Base-by-base conservation (phyloP, 768 basidiomycete species). In the Mycena belliarum region DNA sequence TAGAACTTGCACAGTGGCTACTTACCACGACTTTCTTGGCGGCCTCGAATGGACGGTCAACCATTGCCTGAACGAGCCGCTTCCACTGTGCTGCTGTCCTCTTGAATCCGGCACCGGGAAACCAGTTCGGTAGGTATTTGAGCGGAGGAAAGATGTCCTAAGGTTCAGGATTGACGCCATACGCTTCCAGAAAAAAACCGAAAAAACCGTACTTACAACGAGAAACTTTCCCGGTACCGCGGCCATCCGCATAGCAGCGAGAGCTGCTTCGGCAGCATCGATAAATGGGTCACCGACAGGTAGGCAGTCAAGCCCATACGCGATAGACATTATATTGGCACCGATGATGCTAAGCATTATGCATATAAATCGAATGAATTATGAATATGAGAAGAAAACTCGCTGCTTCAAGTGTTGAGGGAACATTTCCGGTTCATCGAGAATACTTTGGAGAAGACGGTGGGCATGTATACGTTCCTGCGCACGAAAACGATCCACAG, bases 71-170 rank as follows among this genome's bases (percentile, higher is more conserved):
- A 69, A 78, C 69, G 53, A 15, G 70, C 68, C 10, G 72, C 64
- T 26, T 64, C 64, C 75, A 73, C 33, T 65, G 42, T 25, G 68
- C 64, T 3, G 79, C 79, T 44, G 67, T 69, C 28, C 67, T 69
- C 57, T 79, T 72, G 63, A 79, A 82, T 25, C 72, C 74, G 9
- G 76, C 74, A 0, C 81, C 81, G 25, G 80, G 79, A 8, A 80
- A 35, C 79, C 80, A 81, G 7, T 40, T 38, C 0, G 72, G 73
- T 6, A 73, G 41, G 40, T 71, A 50, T 20, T 61, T 65, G 33
- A 73, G 65, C 63, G 28, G 3, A 4, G 53, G 55, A 12, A 49
- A 46, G 14, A 10, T 38, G 44, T 49, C 49, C 41, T 52, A 15
- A 15, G 33, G 29, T 32, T 6, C 12, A 32, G 16, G 44, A 44